phyloP scores from a whole-genome alignment of 225 moss, liverwort and hornwort genomes.

The Lunularia cruciata region DNA sequence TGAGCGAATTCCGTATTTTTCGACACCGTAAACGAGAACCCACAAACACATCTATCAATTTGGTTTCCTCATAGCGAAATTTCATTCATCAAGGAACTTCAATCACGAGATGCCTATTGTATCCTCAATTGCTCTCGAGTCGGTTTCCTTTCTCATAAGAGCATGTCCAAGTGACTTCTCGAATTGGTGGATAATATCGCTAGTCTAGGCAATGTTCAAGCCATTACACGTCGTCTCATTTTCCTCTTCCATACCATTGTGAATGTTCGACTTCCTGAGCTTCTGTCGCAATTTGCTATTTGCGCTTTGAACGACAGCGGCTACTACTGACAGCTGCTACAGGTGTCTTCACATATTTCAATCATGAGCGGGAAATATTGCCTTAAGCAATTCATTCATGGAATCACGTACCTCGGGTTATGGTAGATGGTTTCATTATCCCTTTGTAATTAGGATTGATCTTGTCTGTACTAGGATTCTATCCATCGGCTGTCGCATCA shows the following conservation, averaged over 20 bases:
- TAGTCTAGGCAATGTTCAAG: no score
- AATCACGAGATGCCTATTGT: neutral
- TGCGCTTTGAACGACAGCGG: neutral
- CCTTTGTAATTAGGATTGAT: no score
- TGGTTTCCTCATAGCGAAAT: neutral
- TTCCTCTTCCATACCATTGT: neutral
- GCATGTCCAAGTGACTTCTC: no score
- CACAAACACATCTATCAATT: neutral
- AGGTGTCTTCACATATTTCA: neutral
- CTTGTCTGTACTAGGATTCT: no score
- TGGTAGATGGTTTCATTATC: no score
- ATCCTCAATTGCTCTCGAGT: neutral
- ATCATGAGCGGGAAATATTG: neutral
- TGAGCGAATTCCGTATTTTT: constrained; percentile 25
- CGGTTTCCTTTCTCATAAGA: neutral
- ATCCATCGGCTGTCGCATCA: no score
- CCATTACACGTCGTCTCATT: no score
- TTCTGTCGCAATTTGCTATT: neutral
- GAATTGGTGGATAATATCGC: no score
- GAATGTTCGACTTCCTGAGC: neutral
- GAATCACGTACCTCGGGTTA: neutral
- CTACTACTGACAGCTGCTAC: no score
- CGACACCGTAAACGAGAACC: neutral
- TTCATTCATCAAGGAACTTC: neutral
- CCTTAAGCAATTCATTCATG: neutral